Evolutionary conservation across 129 eudicot genomes (phyloP).

Genomic region (Saposhnikovia divaricata): DNA sequence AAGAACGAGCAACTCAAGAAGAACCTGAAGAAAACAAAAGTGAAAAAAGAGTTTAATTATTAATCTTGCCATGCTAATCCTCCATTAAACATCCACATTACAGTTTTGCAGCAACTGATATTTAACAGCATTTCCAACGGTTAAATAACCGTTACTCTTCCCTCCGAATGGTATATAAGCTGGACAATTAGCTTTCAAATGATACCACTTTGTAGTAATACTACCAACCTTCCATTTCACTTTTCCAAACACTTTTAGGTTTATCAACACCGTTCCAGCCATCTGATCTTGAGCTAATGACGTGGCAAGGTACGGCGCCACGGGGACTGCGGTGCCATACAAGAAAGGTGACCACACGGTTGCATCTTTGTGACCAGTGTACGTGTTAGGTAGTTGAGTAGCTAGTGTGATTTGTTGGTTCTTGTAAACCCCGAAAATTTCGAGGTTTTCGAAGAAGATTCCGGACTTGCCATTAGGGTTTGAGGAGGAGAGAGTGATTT

Average conservation of each 20-base stretch:
- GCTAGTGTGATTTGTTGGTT: conserved; percentile 60
- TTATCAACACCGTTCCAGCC: conserved; percentile 47
- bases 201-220: conserved; percentile 38
- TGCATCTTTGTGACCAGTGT: conserved; percentile 61
- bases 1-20: background rate
- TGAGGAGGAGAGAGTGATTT: conserved; percentile 48
- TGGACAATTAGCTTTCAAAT: conserved; percentile 61
- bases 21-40: background rate
- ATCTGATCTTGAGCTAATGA: conserved; percentile 34
- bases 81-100: conserved; percentile 38
- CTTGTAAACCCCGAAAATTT: conserved; percentile 45
- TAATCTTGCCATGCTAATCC: too few species aligned
- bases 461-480: conserved; percentile 70
- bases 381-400: conserved; percentile 37
- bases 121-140: conserved; percentile 48
- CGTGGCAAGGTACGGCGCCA: conserved; percentile 44
- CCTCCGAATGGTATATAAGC: conserved; percentile 46
- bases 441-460: conserved; percentile 50
- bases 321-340: conserved; percentile 50
- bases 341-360: conserved; percentile 64
- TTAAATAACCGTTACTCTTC: conserved; percentile 18
- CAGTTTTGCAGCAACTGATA: conserved; percentile 44
- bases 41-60: background rate
- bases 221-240: conserved; percentile 71
- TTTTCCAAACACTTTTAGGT: conserved; percentile 41